Evolutionary conservation across 371 early-diverging fungal genomes (phyloP).

Genomic region (Mucor velutinosus): DNA sequence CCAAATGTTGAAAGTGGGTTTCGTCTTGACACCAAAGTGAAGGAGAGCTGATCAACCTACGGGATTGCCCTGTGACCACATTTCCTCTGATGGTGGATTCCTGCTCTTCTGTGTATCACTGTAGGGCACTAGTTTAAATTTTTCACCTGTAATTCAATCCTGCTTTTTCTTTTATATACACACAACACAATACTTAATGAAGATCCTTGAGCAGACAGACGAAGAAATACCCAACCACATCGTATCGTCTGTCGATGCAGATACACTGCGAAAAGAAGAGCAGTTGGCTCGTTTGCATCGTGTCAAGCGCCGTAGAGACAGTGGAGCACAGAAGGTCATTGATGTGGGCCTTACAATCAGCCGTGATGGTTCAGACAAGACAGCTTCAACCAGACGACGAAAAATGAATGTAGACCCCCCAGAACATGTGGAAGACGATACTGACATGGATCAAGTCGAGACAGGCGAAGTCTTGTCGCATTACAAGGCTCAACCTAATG

Average conservation of each 20-base stretch:
- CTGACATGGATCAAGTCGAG: slow-evolving; percentile 14
- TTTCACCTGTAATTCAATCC: not conserved
- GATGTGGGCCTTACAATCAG: slow-evolving; percentile 27
- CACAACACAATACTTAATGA: slow-evolving; percentile 13
- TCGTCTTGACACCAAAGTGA: not conserved
- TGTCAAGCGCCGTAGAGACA: slow-evolving; percentile 16
- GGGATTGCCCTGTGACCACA: not conserved
- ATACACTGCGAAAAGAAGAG: slow-evolving; percentile 40
- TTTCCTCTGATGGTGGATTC: not conserved
- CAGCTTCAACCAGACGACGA: not conserved
- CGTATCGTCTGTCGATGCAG: slow-evolving; percentile 35
- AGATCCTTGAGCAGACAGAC: slow-evolving; percentile 34
- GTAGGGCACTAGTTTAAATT: not conserved
- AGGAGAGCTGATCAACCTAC: no score
- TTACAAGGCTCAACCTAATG: not conserved
- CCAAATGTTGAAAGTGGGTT: not conserved
- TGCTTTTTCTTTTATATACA: not conserved
- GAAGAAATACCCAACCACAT: slow-evolving; percentile 59
- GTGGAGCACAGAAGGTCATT: slow-evolving; percentile 5
- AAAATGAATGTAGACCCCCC: not conserved
- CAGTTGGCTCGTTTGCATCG: slow-evolving; percentile 20
- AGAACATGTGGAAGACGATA: not conserved
- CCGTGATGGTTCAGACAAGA: not conserved
- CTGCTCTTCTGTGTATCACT: not conserved
- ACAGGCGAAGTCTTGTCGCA: slow-evolving; percentile 14